These are phyloP conservation scores for Botrytis hyacinthi DNA, from an alignment of 2,329 filamentous ascomycete species.

Conservation along the genomic window DNA sequence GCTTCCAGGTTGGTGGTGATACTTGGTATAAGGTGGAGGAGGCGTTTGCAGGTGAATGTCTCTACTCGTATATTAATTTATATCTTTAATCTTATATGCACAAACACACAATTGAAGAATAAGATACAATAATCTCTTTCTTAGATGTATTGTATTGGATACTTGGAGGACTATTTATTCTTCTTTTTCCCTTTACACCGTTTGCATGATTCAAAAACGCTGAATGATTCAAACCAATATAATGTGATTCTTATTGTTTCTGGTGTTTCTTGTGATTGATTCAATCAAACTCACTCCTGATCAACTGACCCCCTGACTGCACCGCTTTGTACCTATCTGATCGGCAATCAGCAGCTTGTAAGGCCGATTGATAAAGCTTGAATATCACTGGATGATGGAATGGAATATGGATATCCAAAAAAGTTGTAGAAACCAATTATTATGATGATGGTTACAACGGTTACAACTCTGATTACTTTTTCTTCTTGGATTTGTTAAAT, in stretches of 20 bases:
- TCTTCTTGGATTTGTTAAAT: not conserved
- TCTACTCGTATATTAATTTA: not conserved
- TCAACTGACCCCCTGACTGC: conserved; percentile 4
- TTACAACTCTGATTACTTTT: not conserved
- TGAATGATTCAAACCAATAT: not conserved
- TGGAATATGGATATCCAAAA: not conserved
- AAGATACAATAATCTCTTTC: not conserved
- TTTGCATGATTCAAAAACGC: not conserved
- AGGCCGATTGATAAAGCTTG: conserved; percentile 19
- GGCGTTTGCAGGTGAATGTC: not conserved
- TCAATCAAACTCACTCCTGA: conserved; percentile 16
- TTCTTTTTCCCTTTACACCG: not conserved
- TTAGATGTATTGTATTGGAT: not conserved
- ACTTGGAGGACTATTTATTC: not conserved
- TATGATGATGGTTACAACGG: not conserved
- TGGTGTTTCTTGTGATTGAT: not conserved
- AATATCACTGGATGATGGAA: not conserved
- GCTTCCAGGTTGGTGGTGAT: not conserved
- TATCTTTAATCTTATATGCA: not conserved
- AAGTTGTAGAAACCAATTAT: not conserved
- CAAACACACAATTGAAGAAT: not conserved
- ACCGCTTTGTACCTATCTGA: conserved; percentile 14
- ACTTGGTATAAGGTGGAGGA: not conserved
- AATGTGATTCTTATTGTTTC: conserved; percentile 1
- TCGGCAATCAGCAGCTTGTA: conserved; percentile 16